Evolutionary conservation across 2,329 filamentous ascomycete species (phyloP), one percentile per base, ranked within the genome.

Genomic region (Paecilomyces fulvus): DNA sequence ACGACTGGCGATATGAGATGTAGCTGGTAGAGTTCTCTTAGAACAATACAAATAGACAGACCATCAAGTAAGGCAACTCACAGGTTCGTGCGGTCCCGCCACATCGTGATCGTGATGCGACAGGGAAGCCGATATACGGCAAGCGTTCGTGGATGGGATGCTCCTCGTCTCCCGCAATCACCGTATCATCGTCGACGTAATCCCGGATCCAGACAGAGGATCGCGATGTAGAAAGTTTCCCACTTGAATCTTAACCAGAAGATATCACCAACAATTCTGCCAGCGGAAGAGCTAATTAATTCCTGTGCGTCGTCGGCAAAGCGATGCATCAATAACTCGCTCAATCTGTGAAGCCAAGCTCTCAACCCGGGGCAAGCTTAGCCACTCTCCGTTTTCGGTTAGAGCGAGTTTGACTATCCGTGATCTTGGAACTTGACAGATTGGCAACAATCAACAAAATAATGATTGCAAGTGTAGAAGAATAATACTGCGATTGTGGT

Each of bases 21-120:
- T 95, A 99, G 72, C 92, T 96, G 14, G 37, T 43, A 43, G 33
- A 17, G 12, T 43, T 17, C 37, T 20, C n/a, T 43, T 43, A 43
- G 37, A 43, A 43, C 37, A 17, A 17, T 17, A 17, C 37, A 20
- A n/a, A 17, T 17, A 28, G 25, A 43, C n/a, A 17, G 12, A 31
- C 12, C 10, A 14, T 31, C 14, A 43, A 43, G 14, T 17, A 17
- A 20, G n/a, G 37, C 7, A 51, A 70, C 83, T 66, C 85, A 96
- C 91, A 99, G 88, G 73, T 97, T 99, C 66, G 94, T 99, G 77
- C 94, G 88, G 82, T 99, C 94, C 80, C 94, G 90, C 92, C 92
- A 99, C 90, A 96, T 95, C 79, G 83, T 87, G 85, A 81, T 81
- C 79, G 77, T 76, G 52, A 50, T 53, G 59, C 25, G 53, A 57